Base-by-base conservation (phyloP, 345 rosid species). In the Eucalyptus caleyi region DNA sequence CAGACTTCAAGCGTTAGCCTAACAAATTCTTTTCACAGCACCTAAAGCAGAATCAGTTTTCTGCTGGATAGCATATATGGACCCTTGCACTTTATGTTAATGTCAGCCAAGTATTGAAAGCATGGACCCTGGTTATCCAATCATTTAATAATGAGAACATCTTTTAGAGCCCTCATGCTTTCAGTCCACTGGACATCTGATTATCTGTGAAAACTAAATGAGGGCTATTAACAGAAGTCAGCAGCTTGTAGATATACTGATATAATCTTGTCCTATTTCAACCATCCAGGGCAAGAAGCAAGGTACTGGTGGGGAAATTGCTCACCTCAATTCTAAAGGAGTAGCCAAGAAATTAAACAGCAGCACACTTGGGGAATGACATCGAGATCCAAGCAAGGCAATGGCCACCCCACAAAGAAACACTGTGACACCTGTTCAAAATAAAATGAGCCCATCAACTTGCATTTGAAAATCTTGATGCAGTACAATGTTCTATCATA, bases 361-460 rank as follows among this genome's bases (percentile, higher is more conserved):
- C 99, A 97, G 92, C 69, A 97, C 95, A 87, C 92, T 96, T 72
- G 99, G 98, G 89, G 98, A 93, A 94, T 97, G 97, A 92, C 97
- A 96, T 69, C 87, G 91, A 50, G 98, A 94, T 88, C 98, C 94
- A 50, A 98, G 96, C 86, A 93, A 77, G 9, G 98, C 96, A 89
- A 98, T 97, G 45, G 98, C 96, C 88, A 97, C 88, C 59, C 97
- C 99, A 91, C 99, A 97, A 19, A 97, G 92, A 88, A 98, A 91
- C 89, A 96, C 98, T 13, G 99, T 95, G 88, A 97, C 96, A 88
- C 99, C 99, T 96, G 93, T 77, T 32, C 88, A 81, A 53, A 34
- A 91, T 56, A 90, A 56, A 62, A 91, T 44, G 37, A 50, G 54
- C 82, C 21, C 12, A 88, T 88, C 30, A 9, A 59, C 49, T 59